Conservation (phyloP, 768 basidiomycete species). For the Mycena galopus region DNA sequence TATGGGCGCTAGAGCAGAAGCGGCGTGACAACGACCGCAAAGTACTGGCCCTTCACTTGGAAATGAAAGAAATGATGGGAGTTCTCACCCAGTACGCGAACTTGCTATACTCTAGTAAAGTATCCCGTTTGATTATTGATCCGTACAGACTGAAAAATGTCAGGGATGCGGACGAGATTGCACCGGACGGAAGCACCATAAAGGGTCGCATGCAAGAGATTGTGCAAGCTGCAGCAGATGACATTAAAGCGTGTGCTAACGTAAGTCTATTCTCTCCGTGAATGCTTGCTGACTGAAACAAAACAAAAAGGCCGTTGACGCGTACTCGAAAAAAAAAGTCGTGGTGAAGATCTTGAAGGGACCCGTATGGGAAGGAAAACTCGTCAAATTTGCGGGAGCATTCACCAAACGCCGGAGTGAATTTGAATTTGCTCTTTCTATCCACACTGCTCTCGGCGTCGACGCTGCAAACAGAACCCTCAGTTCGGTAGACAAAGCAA, state of each 20-base stretch:
- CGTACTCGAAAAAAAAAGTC: conserved; percentile 49
- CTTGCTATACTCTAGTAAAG: too few species aligned
- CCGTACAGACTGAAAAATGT: conserved; percentile 47
- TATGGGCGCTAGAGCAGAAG: conserved; percentile 53
- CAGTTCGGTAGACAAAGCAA: conserved; percentile 26
- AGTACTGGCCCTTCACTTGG: conserved; percentile 44
- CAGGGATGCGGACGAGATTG: conserved; percentile 43
- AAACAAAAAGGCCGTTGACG: conserved; percentile 41
- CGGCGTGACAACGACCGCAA: conserved; percentile 56
- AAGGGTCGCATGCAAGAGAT: conserved; percentile 49
- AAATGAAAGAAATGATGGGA: conserved; percentile 57
- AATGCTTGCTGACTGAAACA: background rate
- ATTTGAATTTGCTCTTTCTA: conserved; percentile 45
- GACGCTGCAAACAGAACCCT: conserved; percentile 32
- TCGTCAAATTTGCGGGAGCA: conserved; percentile 38
- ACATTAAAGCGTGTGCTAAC: conserved; percentile 52
- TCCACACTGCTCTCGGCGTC: conserved; percentile 43
- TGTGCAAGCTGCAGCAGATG: conserved; percentile 41
- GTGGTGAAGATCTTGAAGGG: conserved; percentile 50
- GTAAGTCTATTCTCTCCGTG: background rate
- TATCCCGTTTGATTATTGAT: background rate
- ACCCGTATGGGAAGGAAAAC: conserved; percentile 43
- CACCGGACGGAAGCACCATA: conserved; percentile 49
- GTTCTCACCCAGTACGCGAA: conserved; percentile 47
- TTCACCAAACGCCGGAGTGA: conserved; percentile 44